Evolutionary conservation across 2,329 filamentous ascomycete species (phyloP).

Genomic region (Paecilomyces sp.): DNA sequence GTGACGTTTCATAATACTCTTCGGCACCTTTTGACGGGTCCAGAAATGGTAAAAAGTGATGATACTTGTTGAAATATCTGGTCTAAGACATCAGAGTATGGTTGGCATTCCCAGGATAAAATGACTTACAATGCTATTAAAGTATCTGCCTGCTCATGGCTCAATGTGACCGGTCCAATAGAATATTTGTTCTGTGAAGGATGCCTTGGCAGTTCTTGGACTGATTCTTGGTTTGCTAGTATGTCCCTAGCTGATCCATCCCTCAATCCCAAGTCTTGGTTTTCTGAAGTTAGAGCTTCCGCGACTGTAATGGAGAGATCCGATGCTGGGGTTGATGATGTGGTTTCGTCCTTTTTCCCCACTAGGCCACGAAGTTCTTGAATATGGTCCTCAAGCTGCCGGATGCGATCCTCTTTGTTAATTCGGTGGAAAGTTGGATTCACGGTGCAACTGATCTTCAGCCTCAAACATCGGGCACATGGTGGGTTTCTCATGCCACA

Average conservation of each 20-base stretch:
- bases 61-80: constrained; percentile 1
- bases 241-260: not conserved
- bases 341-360: not conserved
- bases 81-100: not conserved
- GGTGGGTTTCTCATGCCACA: constrained; percentile 1
- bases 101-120: not conserved
- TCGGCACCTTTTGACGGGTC: not conserved
- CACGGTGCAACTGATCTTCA: not conserved
- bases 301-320: not conserved
- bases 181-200: not conserved
- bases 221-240: not conserved
- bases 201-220: not conserved
- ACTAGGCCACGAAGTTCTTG: not conserved
- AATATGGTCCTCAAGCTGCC: constrained; percentile 1
- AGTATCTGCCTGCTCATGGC: not conserved
- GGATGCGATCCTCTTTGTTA: not conserved
- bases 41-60: constrained; percentile 1
- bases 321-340: not conserved
- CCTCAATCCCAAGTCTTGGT: not conserved
- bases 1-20: constrained; percentile 1
- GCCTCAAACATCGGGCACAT: constrained; percentile 1
- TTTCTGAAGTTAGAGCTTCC: not conserved
- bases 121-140: not conserved
- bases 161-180: constrained; percentile 1
- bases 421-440: not conserved